These are phyloP conservation scores for Malus sieversii DNA, from an alignment of 306 rosid species.

Conservation along the genomic window DNA sequence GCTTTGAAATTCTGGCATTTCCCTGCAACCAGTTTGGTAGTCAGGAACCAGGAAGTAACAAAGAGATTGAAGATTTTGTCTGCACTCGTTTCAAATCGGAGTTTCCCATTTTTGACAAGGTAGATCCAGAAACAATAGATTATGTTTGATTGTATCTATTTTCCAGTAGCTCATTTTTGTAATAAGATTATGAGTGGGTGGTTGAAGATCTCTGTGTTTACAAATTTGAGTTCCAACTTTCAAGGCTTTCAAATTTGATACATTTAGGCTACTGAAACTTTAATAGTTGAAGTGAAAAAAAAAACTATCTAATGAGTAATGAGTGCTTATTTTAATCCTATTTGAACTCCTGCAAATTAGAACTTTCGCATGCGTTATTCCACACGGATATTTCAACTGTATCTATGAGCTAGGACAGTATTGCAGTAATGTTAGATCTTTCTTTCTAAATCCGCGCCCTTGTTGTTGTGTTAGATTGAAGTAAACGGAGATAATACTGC, in stretches of 20 bases:
- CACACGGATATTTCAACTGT: background rate
- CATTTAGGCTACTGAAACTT: background rate
- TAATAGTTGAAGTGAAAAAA: too few relatives aligned
- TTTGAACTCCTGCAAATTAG: background rate
- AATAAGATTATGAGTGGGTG: background rate
- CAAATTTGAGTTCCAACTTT: background rate
- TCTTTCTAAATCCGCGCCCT: background rate
- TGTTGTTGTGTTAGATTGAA: slow-evolving; percentile 44
- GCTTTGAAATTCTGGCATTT: slow-evolving; percentile 78
- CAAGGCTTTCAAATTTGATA: background rate
- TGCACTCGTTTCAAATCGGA: slow-evolving; percentile 83
- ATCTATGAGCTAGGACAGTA: background rate
- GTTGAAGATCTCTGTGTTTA: background rate
- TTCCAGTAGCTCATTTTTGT: background rate
- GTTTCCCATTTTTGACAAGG: slow-evolving; percentile 86
- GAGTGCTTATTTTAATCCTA: background rate
- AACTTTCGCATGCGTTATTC: background rate
- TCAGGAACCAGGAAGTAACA: slow-evolving; percentile 82
- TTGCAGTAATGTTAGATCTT: background rate
- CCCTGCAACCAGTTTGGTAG: slow-evolving; percentile 85
- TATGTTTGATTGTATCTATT: background rate
- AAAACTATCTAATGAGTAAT: too few relatives aligned
- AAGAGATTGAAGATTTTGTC: slow-evolving; percentile 66
- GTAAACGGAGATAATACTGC: slow-evolving; percentile 68
- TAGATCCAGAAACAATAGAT: slow-evolving; percentile 1